Conservation (phyloP, 148 eudicot genomes). For the Rhododendron williamsianum region DNA sequence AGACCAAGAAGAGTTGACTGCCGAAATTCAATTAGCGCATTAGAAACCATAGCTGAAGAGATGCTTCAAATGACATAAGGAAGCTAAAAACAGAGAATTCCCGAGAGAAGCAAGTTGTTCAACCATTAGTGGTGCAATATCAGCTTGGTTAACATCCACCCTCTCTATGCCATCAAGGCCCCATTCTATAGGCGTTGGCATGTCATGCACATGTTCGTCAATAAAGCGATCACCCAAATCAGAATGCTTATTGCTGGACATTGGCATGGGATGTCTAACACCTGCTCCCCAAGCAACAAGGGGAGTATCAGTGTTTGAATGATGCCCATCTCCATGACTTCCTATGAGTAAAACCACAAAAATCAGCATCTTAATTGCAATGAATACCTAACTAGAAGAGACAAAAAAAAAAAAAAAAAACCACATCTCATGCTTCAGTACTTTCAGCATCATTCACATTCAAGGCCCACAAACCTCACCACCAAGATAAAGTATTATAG, state of each 20-base stretch:
- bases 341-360: constrained; percentile 41
- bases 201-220: constrained; percentile 82
- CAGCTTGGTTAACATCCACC: constrained; percentile 98
- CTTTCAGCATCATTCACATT: not conserved
- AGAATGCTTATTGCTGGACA: constrained; percentile 44
- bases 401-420: not conserved
- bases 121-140: constrained; percentile 96
- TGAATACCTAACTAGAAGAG: constrained; percentile 1
- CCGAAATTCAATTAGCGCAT: constrained; percentile 24
- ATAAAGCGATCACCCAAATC: constrained; percentile 60
- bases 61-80: constrained; percentile 10
- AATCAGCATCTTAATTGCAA: constrained; percentile 16
- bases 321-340: constrained; percentile 99
- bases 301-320: constrained; percentile 84
- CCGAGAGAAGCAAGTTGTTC: constrained; percentile 21
- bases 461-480: not conserved
- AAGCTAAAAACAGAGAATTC: constrained; percentile 3
- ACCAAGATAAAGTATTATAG: not conserved
- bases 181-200: constrained; percentile 81
- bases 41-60: constrained; percentile 20
- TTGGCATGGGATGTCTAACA: constrained; percentile 60
- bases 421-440: not conserved
- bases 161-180: constrained; percentile 79
- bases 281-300: constrained; percentile 99
- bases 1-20: constrained; percentile 95